Evolutionary conservation across 2,329 filamentous ascomycete species (phyloP), one percentile per base, ranked within the genome.

Genomic region (Epichloe scottii): DNA sequence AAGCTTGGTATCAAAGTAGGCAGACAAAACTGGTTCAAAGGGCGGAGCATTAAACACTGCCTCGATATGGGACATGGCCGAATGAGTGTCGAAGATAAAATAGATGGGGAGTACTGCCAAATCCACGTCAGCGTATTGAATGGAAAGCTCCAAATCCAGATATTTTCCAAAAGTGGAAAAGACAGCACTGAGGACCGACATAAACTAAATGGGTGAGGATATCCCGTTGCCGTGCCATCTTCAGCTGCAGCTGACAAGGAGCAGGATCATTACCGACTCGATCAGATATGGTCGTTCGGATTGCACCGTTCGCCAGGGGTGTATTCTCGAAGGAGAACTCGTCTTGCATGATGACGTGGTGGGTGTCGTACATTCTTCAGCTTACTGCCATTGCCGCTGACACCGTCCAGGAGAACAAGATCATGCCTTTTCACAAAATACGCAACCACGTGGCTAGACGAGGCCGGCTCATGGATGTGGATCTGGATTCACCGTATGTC

Each of bases 111-210:
- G 65, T 95, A 93, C 57, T 94, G 87, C 58, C 89, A 95, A 63
- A 81, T 95, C 33, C 89, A 95, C 59, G 71, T 95, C 39, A 81
- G 94, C 60, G 68, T 87, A 6, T 70, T 70, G 8, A 79, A 77
- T 47, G 68, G 69, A 15, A 62, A 52, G 1, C 62, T 75, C 1
- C 77, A 73, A 46, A 80, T 95, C 30, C 83, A 85, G 55, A 91
- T 95, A 33, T 95, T 93, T 62, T 94, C 89, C 10, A 96, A 95
- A 63, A 93, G 88, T 59, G 88, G 89, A 52, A 94, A 93, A 62
- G 87, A 95, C 57, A 91, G 89, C 43, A 95, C 89, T 0, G 62
- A 69, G 48, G 89, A 95, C 63, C 78, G 85, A 35, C 58, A 65
- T 11, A 72, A 70, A 1, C 65, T 94, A 21, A 81, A 86, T 55